Evolutionary conservation across 164 flowering plant species (phyloP).

Genomic region (Cinnamomum chago): DNA sequence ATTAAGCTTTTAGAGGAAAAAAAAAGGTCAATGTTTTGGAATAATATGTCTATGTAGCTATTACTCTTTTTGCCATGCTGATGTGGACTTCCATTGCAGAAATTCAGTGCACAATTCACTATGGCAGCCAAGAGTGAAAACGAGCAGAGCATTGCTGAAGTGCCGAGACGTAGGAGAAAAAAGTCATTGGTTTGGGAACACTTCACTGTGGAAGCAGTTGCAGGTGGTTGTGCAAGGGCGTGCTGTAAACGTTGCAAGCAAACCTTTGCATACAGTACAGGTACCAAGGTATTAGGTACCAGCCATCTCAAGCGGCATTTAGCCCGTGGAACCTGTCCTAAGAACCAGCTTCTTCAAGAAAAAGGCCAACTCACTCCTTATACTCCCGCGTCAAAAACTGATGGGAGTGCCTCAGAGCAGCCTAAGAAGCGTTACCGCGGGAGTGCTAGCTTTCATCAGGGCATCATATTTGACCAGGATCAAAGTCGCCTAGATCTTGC

Average conservation of each 20-base stretch:
- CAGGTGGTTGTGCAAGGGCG: conserved; percentile 67
- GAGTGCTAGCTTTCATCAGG: conserved; percentile 28
- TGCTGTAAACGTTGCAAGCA: conserved; percentile 86
- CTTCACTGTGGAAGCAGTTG: conserved; percentile 72
- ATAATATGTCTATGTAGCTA: background rate
- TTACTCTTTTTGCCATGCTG: background rate
- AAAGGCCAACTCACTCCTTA: conserved; percentile 41
- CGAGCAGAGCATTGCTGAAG: conserved; percentile 26
- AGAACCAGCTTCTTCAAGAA: conserved; percentile 46
- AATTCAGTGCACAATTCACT: background rate
- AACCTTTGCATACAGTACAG: conserved; percentile 89
- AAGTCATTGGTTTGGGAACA: conserved; percentile 97
- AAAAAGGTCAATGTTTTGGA: background rate
- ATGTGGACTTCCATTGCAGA: background rate
- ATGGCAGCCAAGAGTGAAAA: conserved; percentile 13
- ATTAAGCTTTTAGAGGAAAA: background rate
- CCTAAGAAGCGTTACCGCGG: conserved; percentile 51
- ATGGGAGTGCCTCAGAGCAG: conserved; percentile 31
- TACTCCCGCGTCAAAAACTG: conserved; percentile 35
- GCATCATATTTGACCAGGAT: conserved; percentile 50
- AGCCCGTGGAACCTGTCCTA: conserved; percentile 72
- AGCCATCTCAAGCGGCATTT: conserved; percentile 95
- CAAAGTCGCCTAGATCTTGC: conserved; percentile 63
- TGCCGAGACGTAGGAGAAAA: conserved; percentile 76
- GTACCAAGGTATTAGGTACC: conserved; percentile 90